Evolutionary conservation across 2,329 filamentous ascomycete genomes (phyloP).

Genomic region (Diplodia mutila): DNA sequence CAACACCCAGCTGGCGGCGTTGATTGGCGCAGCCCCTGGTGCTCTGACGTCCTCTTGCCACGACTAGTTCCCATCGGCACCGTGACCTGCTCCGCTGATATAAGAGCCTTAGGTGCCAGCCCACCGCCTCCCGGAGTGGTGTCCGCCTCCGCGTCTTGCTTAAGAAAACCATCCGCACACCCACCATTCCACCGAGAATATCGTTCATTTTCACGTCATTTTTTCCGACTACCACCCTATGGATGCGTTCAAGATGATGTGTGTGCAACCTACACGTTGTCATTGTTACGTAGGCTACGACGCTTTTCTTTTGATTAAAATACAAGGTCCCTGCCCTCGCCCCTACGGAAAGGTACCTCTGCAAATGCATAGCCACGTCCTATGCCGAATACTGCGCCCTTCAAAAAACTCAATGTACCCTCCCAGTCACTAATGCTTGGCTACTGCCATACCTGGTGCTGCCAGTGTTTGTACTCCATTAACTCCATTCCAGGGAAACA

Average conservation of each 20-base stretch:
- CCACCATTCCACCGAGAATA: no score
- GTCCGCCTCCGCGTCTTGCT: not conserved
- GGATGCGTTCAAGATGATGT: not conserved
- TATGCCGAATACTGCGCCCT: not conserved
- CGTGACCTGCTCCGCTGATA: not conserved
- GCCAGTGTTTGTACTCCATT: not conserved
- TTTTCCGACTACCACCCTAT: not conserved
- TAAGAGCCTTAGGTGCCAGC: not conserved
- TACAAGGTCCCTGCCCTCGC: not conserved
- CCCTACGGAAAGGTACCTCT: not conserved
- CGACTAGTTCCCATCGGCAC: not conserved
- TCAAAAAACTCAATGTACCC: not conserved
- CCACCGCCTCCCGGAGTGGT: not conserved
- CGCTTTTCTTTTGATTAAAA: not conserved
- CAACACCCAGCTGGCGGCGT: not conserved
- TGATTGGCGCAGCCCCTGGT: not conserved
- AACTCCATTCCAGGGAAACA: not conserved
- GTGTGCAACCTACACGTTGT: not conserved
- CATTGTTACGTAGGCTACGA: not conserved
- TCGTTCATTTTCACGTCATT: no score
- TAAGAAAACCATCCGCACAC: not conserved
- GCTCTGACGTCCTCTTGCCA: constrained; percentile 1
- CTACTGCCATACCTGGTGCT: not conserved
- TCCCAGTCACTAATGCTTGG: not conserved
- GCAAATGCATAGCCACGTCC: not conserved